Evolutionary conservation across 371 early-diverging fungal genomes (phyloP).

Genomic region (Nosema bombycis): DNA sequence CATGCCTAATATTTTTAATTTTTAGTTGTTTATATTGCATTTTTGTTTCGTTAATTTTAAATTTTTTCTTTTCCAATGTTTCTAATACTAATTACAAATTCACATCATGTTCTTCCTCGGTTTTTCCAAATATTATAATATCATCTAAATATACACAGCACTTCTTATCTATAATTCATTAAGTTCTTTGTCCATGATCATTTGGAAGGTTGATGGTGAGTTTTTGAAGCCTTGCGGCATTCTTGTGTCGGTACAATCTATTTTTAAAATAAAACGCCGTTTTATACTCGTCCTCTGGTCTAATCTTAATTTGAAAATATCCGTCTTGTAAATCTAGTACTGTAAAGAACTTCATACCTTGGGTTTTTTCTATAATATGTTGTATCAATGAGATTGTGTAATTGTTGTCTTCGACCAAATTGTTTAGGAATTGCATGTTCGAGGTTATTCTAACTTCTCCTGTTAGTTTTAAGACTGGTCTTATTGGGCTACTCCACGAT

Average conservation of each 20-base stretch:
- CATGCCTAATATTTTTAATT: slow-evolving; percentile 45
- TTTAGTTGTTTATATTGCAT: slow-evolving; percentile 2
- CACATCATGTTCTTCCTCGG: slow-evolving; percentile 32
- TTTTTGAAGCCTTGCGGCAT: slow-evolving; percentile 54
- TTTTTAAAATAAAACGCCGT: slow-evolving; percentile 41
- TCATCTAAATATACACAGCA: slow-evolving; percentile 23
- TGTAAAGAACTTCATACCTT: slow-evolving; percentile 41
- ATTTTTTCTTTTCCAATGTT: slow-evolving; percentile 7
- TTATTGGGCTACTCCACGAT: slow-evolving; percentile 21
- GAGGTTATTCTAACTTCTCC: slow-evolving; percentile 40
- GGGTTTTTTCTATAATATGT: slow-evolving; percentile 22
- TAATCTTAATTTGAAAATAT: slow-evolving; percentile 32
- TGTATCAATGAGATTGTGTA: slow-evolving; percentile 42
- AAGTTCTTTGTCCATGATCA: slow-evolving; percentile 43
- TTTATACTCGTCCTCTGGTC: slow-evolving; percentile 31
- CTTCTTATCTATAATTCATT: neutral
- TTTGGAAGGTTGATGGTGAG: slow-evolving; percentile 48
- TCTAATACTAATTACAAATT: slow-evolving; percentile 17
- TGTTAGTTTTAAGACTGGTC: slow-evolving; percentile 14
- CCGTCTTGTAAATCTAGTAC: slow-evolving; percentile 50
- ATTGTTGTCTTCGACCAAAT: slow-evolving; percentile 5
- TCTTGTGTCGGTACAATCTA: slow-evolving; percentile 17
- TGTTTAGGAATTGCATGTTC: slow-evolving; percentile 37
- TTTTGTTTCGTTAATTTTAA: slow-evolving; percentile 34
- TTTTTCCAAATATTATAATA: slow-evolving; percentile 36